Evolutionary conservation across 768 basidiomycete species (phyloP).

Genomic region (Calvatia gigantea): DNA sequence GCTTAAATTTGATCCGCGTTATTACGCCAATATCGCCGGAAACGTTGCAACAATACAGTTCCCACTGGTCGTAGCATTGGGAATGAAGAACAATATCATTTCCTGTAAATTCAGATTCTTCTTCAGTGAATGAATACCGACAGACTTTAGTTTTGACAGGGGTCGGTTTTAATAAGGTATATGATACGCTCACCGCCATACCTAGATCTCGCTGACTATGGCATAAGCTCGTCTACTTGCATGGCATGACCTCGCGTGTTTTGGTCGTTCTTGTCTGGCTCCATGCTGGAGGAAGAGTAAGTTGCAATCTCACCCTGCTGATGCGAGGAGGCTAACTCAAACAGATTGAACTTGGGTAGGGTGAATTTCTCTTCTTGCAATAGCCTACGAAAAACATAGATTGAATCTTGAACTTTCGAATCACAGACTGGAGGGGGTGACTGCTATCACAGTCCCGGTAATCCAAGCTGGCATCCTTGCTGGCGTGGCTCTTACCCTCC

Average conservation of each 20-base stretch:
- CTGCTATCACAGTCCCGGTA: conserved; percentile 22
- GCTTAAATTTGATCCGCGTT: conserved; percentile 30
- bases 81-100: conserved; percentile 56
- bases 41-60: conserved; percentile 45
- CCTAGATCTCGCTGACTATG: not conserved
- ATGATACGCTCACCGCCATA: not conserved
- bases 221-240: conserved; percentile 40
- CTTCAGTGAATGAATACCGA: not conserved
- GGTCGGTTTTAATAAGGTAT: conserved; percentile 43
- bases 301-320: conserved; percentile 15
- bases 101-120: conserved; percentile 21
- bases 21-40: conserved; percentile 39
- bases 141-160: no score
- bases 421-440: conserved; percentile 18
- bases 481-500: conserved; percentile 33
- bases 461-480: conserved; percentile 36
- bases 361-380: not conserved
- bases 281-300: conserved; percentile 42
- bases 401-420: no score
- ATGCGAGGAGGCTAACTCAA: not conserved
- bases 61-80: conserved; percentile 53
- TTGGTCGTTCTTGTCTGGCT: conserved; percentile 45
- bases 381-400: not conserved
- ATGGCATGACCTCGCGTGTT: conserved; percentile 47
- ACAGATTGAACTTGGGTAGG: conserved; percentile 20